Evolutionary conservation across 1,284 basidiomycete species (phyloP).

Genomic region (Ceratorhiza oryzae-sativae): DNA sequence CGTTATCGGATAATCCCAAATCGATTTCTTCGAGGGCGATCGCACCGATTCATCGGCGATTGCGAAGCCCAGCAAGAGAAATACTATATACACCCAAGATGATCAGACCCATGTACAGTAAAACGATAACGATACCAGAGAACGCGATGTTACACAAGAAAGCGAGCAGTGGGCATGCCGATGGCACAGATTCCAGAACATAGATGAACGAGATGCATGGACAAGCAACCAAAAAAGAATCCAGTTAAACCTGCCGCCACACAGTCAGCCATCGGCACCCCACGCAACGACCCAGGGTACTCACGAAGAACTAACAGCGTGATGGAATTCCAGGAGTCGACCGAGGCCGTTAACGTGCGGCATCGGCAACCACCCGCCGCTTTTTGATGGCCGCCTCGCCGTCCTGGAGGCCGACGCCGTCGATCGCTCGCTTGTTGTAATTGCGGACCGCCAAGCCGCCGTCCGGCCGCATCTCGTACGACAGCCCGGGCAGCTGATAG

Average conservation of each 20-base stretch:
- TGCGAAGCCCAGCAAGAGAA: background rate
- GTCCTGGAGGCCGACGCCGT: conserved; percentile 5
- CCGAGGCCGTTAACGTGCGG: background rate
- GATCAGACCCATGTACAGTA: background rate
- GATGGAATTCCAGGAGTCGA: background rate
- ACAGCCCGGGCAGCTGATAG: conserved; percentile 27
- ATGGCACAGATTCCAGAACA: background rate
- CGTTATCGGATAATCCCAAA: conserved; percentile 5
- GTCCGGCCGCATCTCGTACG: conserved; percentile 11
- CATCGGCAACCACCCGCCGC: conserved; percentile 9
- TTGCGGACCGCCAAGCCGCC: conserved; percentile 4
- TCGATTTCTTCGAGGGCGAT: conserved; percentile 2
- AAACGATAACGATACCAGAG: background rate
- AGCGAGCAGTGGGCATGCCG: background rate
- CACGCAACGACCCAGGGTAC: background rate
- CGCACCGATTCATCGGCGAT: conserved; percentile 1
- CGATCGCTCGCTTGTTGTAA: conserved; percentile 16
- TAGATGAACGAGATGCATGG: background rate
- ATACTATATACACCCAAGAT: conserved; percentile 4
- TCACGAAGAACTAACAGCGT: background rate
- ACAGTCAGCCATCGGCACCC: background rate
- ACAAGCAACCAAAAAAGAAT: too few relatives aligned
- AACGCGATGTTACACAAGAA: background rate
- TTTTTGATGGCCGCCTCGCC: conserved; percentile 13
- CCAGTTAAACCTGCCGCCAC: background rate